phyloP scores from a whole-genome alignment of 768 basidiomycete species.

The Dentipellis fragilis region DNA sequence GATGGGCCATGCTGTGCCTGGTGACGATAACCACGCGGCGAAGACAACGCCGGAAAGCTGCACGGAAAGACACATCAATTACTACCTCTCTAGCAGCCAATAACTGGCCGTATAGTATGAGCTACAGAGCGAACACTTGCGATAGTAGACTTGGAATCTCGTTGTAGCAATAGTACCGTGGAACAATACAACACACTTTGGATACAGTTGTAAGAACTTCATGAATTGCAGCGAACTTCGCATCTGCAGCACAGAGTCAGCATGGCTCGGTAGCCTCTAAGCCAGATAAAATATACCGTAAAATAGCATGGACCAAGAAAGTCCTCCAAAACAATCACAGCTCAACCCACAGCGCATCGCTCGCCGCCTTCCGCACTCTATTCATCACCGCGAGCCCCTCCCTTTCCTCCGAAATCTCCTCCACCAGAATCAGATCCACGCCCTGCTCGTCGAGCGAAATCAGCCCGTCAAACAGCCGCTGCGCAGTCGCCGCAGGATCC shows the following conservation, averaged over 20 bases:
- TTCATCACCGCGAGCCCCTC: conserved; percentile 96
- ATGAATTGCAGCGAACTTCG: no score
- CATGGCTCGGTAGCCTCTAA: no score
- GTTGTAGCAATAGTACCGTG: background rate
- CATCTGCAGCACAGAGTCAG: no score
- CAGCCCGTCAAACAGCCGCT: conserved; percentile 79
- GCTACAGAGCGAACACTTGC: no score
- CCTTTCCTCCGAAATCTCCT: conserved; percentile 68
- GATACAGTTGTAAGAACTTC: background rate
- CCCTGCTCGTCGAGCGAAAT: conserved; percentile 67
- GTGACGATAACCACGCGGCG: no score
- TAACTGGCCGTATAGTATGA: no score
- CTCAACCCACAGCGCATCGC: conserved; percentile 26
- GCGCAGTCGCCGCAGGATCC: conserved; percentile 62
- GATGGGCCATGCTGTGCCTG: no score
- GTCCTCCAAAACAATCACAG: background rate
- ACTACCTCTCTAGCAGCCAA: no score
- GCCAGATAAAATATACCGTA: background rate
- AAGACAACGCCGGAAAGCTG: no score
- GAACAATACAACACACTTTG: background rate
- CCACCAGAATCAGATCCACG: conserved; percentile 77
- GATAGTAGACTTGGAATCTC: no score
- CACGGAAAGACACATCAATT: no score
- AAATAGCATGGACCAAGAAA: background rate
- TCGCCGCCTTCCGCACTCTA: conserved; percentile 82